Conservation (phyloP, 345 rosid species). For the Aethionema arabicum region DNA sequence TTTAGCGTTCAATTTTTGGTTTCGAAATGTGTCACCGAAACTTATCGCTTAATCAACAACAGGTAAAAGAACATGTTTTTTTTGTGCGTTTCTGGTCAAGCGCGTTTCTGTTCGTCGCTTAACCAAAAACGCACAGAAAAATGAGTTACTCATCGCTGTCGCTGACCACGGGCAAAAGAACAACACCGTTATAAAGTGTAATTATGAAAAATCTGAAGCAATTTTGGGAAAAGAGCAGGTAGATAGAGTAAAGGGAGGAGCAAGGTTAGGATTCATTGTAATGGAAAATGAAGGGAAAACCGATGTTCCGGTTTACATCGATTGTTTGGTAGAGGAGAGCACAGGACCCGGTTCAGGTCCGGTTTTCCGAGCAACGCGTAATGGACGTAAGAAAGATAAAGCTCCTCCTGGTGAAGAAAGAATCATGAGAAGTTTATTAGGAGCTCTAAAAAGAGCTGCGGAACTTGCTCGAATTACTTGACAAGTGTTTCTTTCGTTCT, state of each 20-base stretch:
- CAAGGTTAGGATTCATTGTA: constrained; percentile 76
- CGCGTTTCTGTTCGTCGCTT: too few species aligned
- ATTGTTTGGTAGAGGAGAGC: constrained; percentile 69
- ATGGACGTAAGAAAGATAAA: constrained; percentile 60
- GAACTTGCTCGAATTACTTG: constrained; percentile 52
- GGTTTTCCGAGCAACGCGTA: constrained; percentile 70
- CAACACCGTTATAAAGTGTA: neutral
- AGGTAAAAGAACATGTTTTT: too few species aligned
- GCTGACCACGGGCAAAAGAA: too few species aligned
- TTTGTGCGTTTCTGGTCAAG: too few species aligned
- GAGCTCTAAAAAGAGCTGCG: constrained; percentile 68
- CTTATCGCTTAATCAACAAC: neutral
- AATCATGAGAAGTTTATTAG: constrained; percentile 91
- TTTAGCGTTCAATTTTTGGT: too few species aligned
- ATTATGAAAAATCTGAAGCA: neutral
- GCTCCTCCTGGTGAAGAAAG: constrained; percentile 89
- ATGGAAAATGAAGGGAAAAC: constrained; percentile 75
- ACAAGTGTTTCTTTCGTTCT: neutral
- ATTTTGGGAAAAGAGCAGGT: constrained; percentile 41
- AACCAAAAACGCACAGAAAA: too few species aligned
- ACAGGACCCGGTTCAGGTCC: constrained; percentile 46
- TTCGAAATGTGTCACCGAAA: too few species aligned
- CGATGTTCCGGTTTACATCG: constrained; percentile 78
- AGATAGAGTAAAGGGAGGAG: constrained; percentile 77
- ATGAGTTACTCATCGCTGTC: too few species aligned